A percentile compares a stretch with the other conserved stretches of the same genome.
Conservation (phyloP, 257 asterid genomes). For the Nicotiana sylvestris region DNA sequence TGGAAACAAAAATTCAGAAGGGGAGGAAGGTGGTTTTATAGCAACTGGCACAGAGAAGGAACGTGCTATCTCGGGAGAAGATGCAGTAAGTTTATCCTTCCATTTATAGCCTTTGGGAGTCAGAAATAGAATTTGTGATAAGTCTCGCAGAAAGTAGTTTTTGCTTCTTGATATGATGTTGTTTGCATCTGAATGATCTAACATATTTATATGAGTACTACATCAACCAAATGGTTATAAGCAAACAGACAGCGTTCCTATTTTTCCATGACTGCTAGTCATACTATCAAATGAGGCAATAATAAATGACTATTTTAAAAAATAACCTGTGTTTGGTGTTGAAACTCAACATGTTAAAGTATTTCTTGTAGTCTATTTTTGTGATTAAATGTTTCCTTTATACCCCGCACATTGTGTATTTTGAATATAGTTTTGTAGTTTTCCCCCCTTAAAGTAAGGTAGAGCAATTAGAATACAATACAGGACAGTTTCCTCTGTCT, state of each 20-base stretch:
- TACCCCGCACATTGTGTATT: background rate
- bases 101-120: background rate
- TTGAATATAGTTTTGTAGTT: background rate
- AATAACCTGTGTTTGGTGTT: background rate
- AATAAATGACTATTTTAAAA: background rate
- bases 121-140: background rate
- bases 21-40: conserved; percentile 39
- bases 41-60: conserved; percentile 48
- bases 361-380: background rate
- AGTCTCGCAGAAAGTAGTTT: background rate
- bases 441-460: background rate
- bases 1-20: conserved; percentile 18
- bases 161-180: conserved; percentile 1
- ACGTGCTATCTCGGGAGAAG: conserved; percentile 48
- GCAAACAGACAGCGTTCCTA: background rate
- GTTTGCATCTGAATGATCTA: background rate
- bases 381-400: background rate
- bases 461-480: background rate
- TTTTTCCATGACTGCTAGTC: background rate
- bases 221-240: background rate
- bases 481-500: background rate
- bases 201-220: background rate
- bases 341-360: background rate
- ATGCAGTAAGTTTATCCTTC: conserved; percentile 33
- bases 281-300: background rate